Conservation (phyloP, 805 yeast species). For the Schizosaccharomyces lindneri region DNA sequence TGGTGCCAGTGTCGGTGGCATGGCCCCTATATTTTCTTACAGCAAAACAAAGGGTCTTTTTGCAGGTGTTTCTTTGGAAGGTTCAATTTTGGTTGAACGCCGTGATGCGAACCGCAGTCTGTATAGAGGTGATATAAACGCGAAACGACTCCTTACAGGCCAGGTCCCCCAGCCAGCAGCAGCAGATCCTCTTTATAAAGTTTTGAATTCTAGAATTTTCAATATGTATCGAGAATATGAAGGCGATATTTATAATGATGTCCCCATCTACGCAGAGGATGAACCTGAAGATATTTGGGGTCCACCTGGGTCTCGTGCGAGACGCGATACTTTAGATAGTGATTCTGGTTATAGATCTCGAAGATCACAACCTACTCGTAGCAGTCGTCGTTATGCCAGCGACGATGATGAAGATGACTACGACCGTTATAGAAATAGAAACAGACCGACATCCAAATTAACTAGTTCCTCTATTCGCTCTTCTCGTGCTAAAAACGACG, state of each 20-base stretch:
- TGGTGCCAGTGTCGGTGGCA: constrained; percentile 63
- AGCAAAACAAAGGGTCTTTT: constrained; percentile 89
- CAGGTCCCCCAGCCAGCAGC: constrained; percentile 82
- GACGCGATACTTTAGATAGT: neutral
- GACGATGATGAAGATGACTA: constrained; percentile 21
- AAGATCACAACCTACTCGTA: neutral
- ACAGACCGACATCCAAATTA: neutral
- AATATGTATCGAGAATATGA: constrained; percentile 26
- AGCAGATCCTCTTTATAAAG: constrained; percentile 64
- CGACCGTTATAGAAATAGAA: constrained; percentile 8
- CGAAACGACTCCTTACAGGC: constrained; percentile 64
- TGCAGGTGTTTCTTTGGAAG: constrained; percentile 94
- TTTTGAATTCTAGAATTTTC: constrained; percentile 68
- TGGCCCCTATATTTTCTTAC: constrained; percentile 78
- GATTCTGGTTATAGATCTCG: neutral
- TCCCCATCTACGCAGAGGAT: constrained; percentile 27
- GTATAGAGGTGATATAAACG: constrained; percentile 71
- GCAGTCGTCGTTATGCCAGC: constrained; percentile 1
- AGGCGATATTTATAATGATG: constrained; percentile 48
- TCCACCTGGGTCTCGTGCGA: neutral
- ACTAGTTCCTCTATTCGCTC: neutral
- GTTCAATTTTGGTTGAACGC: constrained; percentile 88
- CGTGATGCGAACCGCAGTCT: constrained; percentile 91
- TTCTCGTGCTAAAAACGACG: neutral
- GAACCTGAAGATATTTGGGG: constrained; percentile 6